Evolutionary conservation across 129 eudicot genomes (phyloP).

Genomic region (Cynara cardunculus): DNA sequence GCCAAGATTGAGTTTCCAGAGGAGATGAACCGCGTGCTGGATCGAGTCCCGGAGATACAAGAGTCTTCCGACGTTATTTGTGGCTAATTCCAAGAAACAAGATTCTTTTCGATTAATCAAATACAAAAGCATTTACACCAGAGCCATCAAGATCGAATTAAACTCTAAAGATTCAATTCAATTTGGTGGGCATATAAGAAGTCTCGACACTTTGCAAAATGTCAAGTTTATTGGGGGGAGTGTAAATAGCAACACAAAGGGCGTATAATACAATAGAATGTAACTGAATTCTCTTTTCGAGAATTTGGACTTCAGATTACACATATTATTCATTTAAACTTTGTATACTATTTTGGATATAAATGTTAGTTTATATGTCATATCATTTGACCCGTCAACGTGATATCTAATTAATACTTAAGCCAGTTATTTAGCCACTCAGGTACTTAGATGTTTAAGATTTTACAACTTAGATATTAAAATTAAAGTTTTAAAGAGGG

Average conservation of each 20-base stretch:
- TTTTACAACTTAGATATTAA: background rate
- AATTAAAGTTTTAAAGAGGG: too few species aligned
- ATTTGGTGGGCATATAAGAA: background rate
- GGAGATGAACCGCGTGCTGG: slow-evolving; percentile 60
- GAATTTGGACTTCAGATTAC: background rate
- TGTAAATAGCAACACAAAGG: slow-evolving; percentile 9
- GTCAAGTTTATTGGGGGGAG: background rate
- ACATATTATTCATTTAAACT: background rate
- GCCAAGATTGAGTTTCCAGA: slow-evolving; percentile 71
- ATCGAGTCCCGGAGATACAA: slow-evolving; percentile 62
- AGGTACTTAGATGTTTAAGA: background rate
- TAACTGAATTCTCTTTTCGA: background rate
- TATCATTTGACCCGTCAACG: background rate
- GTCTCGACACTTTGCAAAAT: background rate
- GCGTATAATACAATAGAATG: background rate
- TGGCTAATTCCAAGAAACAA: slow-evolving; percentile 32
- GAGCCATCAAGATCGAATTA: background rate
- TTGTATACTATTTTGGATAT: background rate
- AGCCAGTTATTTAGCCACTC: background rate
- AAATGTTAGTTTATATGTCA: background rate
- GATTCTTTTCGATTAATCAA: background rate
- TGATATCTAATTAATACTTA: background rate
- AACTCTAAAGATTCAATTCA: background rate
- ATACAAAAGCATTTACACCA: slow-evolving; percentile 12
- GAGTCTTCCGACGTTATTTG: slow-evolving; percentile 33